phyloP scores from a whole-genome alignment of 176 grass and related monocot species.

The Echinochloa phyllopogon region DNA sequence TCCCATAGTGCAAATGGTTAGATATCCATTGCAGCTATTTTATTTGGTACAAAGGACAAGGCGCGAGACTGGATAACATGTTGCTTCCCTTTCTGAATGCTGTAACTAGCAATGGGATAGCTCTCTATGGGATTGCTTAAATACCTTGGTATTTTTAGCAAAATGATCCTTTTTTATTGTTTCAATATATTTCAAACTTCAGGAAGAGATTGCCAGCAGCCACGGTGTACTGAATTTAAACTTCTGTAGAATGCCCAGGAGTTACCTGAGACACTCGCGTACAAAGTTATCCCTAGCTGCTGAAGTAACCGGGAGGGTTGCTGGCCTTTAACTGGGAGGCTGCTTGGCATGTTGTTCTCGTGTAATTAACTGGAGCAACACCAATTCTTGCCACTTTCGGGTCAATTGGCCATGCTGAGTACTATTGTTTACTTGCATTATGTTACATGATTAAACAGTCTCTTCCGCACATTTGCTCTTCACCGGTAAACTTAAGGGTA shows the following conservation, averaged over 20 bases:
- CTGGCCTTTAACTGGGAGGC: no score
- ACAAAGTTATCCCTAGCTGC: neutral
- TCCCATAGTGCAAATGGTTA: slow-evolving; percentile 11
- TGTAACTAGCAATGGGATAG: neutral
- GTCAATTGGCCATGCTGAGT: neutral
- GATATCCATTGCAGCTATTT: neutral
- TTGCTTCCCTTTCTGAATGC: neutral
- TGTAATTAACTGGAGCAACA: neutral
- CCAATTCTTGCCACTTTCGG: neutral
- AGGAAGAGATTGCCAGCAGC: neutral
- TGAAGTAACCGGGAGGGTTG: no score
- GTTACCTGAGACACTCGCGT: neutral
- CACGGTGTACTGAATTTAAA: neutral
- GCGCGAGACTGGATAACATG: neutral
- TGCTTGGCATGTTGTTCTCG: neutral
- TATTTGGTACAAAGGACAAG: neutral
- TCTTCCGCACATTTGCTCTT: neutral
- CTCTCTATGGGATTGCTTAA: slow-evolving; percentile 5
- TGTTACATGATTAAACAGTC: neutral
- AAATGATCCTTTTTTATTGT: neutral
- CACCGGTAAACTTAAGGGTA: neutral
- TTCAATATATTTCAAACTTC: neutral
- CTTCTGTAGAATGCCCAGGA: neutral
- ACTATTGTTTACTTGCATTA: neutral
- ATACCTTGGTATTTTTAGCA: neutral